These are phyloP conservation scores for Onygena corvina DNA, from an alignment of 2,329 filamentous ascomycete species.

Conservation along the genomic window DNA sequence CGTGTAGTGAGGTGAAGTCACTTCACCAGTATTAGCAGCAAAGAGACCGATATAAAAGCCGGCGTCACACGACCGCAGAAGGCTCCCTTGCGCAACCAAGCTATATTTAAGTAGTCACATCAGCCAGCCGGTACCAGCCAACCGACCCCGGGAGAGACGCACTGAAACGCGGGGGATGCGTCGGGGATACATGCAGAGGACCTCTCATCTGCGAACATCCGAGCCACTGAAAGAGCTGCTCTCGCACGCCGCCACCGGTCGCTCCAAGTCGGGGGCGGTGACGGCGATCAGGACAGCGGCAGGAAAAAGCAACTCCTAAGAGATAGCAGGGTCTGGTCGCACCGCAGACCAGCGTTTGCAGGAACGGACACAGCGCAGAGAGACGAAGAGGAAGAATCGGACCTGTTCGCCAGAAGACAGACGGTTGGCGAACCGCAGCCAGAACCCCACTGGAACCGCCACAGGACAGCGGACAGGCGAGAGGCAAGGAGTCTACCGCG, in stretches of 20 bases:
- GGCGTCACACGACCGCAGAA: too few species aligned
- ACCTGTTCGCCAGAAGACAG: too few species aligned
- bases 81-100: too few species aligned
- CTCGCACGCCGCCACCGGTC: background rate
- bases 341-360: slow-evolving; percentile 17
- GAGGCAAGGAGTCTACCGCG: background rate
- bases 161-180: slow-evolving; percentile 2
- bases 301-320: background rate
- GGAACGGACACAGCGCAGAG: background rate
- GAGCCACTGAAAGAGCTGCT: background rate
- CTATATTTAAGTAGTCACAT: background rate
- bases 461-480: background rate
- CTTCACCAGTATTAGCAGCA: too few species aligned
- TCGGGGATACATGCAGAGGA: background rate
- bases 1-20: too few species aligned
- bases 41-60: too few species aligned
- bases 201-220: background rate
- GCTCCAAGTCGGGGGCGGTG: background rate
- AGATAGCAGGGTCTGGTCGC: slow-evolving; percentile 10
- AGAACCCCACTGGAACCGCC: too few species aligned
- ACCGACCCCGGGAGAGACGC: background rate
- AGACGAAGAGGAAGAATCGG: too few species aligned
- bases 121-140: background rate
- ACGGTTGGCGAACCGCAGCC: too few species aligned
- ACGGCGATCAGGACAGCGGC: slow-evolving; percentile 1